Evolutionary conservation across 208 protist species (phyloP).

Genomic region (Crithidia expoeki): DNA sequence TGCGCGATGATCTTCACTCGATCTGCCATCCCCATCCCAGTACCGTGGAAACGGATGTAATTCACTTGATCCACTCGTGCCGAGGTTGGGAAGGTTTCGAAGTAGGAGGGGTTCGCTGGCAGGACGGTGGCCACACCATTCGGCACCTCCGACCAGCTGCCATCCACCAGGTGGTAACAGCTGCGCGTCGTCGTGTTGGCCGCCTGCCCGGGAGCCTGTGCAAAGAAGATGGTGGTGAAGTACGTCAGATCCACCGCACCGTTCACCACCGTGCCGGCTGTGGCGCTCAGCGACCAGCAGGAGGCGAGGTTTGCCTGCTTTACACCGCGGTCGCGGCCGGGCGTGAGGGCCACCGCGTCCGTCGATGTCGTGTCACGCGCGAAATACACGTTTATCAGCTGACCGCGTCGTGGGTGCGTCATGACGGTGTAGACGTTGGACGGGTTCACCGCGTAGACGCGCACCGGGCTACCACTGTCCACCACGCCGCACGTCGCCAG

Average conservation of each 20-base stretch:
- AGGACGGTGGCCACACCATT: constrained; percentile 50
- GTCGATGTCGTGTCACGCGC: constrained; percentile 44
- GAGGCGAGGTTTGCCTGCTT: constrained; percentile 55
- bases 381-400: constrained; percentile 75
- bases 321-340: constrained; percentile 59
- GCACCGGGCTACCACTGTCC: constrained; percentile 61
- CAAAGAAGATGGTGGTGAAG: constrained; percentile 62
- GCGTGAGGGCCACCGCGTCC: constrained; percentile 48
- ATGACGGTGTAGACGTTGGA: constrained; percentile 35
- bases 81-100: constrained; percentile 51
- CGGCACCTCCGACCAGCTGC: constrained; percentile 80
- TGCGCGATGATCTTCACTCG: constrained; percentile 75
- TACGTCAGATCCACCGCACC: constrained; percentile 60
- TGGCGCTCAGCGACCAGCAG: constrained; percentile 70
- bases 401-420: constrained; percentile 61
- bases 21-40: constrained; percentile 55
- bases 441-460: constrained; percentile 69
- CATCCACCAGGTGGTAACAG: constrained; percentile 65
- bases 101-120: constrained; percentile 76
- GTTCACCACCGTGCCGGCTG: constrained; percentile 44
- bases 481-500: constrained; percentile 62
- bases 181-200: constrained; percentile 42
- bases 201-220: constrained; percentile 43
- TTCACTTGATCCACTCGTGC: constrained; percentile 59
- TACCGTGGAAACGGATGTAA: constrained; percentile 63